phyloP scores from a whole-genome alignment of 805 yeast genomes.

The Candida takata region DNA sequence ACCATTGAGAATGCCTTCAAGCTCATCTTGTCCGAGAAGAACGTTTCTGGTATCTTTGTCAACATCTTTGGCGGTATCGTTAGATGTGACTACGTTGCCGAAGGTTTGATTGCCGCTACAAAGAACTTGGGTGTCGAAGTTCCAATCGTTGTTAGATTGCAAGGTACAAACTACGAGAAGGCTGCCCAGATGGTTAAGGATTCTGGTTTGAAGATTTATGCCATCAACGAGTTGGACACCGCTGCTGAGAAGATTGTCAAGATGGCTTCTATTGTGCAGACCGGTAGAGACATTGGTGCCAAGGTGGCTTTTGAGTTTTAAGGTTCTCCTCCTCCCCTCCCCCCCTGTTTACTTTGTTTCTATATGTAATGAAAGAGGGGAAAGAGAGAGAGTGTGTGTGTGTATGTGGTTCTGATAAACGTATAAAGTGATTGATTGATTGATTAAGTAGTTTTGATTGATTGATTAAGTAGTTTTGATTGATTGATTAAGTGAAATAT shows the following conservation, averaged over 20 bases:
- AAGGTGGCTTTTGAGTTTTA: slow-evolving; percentile 41
- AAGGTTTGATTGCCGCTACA: slow-evolving; percentile 93
- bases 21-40: slow-evolving; percentile 81
- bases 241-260: slow-evolving; percentile 95
- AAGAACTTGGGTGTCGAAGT: slow-evolving; percentile 84
- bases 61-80: slow-evolving; percentile 99
- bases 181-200: slow-evolving; percentile 82
- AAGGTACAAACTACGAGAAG: slow-evolving; percentile 91
- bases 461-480: no score
- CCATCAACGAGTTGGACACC: slow-evolving; percentile 88
- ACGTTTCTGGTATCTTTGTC: slow-evolving; percentile 92
- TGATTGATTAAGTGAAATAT: no score
- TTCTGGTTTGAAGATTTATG: slow-evolving; percentile 88
- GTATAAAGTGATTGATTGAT: no score
- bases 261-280: slow-evolving; percentile 44
- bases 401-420: not conserved
- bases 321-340: no score
- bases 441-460: no score
- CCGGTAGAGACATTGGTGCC: slow-evolving; percentile 42
- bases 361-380: no score
- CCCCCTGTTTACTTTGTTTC: not conserved
- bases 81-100: slow-evolving; percentile 98
- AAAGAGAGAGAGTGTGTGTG: not conserved
- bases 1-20: slow-evolving; percentile 96
- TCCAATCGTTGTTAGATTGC: slow-evolving; percentile 96